These are phyloP conservation scores for Henckelia pumila DNA, from an alignment of 257 asterid genomes.

Conservation along the genomic window DNA sequence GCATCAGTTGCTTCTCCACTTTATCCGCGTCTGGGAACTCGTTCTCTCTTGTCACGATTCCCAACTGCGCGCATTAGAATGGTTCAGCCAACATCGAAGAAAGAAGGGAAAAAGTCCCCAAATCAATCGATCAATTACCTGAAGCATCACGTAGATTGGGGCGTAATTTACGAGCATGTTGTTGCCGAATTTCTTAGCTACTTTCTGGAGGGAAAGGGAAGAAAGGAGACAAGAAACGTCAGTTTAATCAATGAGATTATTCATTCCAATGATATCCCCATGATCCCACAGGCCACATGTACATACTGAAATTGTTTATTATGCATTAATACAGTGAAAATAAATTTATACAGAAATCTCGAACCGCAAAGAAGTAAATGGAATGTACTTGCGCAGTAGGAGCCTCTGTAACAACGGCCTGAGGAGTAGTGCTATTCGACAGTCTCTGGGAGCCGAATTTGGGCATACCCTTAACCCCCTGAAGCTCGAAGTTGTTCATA, in stretches of 20 bases:
- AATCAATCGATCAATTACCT: constrained; percentile 24
- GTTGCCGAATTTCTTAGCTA: constrained; percentile 20
- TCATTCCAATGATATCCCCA: no score
- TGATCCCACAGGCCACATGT: no score
- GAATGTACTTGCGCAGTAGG: not conserved
- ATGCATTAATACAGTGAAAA: no score
- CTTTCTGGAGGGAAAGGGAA: constrained; percentile 30
- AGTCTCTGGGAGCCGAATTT: not conserved
- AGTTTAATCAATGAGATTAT: not conserved
- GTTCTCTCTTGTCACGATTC: constrained; percentile 52
- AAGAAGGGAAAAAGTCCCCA: no score
- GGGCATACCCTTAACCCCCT: not conserved
- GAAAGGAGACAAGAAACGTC: not conserved
- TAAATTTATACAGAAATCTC: no score
- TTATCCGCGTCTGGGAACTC: constrained; percentile 40
- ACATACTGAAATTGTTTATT: no score
- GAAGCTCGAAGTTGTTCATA: constrained; percentile 6
- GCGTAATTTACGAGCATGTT: constrained; percentile 47
- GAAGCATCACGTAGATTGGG: constrained; percentile 79
- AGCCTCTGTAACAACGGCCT: not conserved
- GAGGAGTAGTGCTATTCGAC: not conserved
- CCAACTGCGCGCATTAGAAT: constrained; percentile 58
- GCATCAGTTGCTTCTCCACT: constrained; percentile 56
- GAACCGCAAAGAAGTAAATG: no score
- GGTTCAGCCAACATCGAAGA: no score